Percentiles rank a stretch among this genome's conserved stretches.
Conservation (phyloP, 768 basidiomycete species). For the Pisolithus microcarpus region DNA sequence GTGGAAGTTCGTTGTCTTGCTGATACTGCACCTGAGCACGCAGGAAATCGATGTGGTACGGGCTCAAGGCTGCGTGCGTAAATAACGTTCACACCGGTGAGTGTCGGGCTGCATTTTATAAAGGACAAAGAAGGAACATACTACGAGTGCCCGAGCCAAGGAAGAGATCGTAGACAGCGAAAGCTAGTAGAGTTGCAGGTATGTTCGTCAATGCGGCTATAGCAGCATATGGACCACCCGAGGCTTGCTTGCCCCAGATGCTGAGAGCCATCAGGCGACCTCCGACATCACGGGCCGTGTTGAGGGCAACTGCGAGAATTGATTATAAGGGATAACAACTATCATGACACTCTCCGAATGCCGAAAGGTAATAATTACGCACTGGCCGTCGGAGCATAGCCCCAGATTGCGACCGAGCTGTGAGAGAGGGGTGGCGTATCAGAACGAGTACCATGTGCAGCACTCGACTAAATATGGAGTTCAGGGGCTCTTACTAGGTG, state of each 20-base stretch:
- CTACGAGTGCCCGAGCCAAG: slow-evolving; percentile 50
- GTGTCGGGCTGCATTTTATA: background rate
- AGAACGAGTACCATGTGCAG: background rate
- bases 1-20: no score
- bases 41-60: background rate
- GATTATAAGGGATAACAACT: background rate
- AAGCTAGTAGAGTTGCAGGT: slow-evolving; percentile 48
- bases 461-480: background rate
- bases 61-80: background rate
- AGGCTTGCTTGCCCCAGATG: slow-evolving; percentile 46
- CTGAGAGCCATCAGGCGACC: slow-evolving; percentile 49
- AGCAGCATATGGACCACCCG: slow-evolving; percentile 46
- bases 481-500: slow-evolving; percentile 43
- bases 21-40: no score
- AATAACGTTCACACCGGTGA: background rate
- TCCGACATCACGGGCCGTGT: slow-evolving; percentile 58
- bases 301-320: slow-evolving; percentile 43
- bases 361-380: background rate
- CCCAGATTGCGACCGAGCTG: slow-evolving; percentile 56
- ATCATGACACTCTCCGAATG: background rate
- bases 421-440: slow-evolving; percentile 1
- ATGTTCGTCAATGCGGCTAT: slow-evolving; percentile 54
- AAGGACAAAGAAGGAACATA: slow-evolving; percentile 11
- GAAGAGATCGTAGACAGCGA: slow-evolving; percentile 45
- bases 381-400: slow-evolving; percentile 47